phyloP scores from a whole-genome alignment of 2,329 filamentous ascomycete species.

The Pleurostoma richardsiae region DNA sequence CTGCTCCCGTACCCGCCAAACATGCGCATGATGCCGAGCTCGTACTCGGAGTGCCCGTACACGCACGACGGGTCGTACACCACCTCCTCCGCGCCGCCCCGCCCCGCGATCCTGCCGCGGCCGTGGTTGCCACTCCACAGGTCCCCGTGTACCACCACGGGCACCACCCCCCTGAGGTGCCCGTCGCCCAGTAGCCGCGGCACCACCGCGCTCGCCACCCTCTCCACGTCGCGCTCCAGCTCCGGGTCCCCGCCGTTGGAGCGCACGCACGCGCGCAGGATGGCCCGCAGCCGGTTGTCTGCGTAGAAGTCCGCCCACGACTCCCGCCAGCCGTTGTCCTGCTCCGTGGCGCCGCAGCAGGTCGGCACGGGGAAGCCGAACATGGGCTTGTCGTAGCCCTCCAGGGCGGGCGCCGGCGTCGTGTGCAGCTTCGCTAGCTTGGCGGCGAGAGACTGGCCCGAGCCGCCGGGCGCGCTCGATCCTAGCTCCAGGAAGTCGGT shows the following conservation, averaged over 20 bases:
- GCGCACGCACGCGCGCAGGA: conserved; percentile 52
- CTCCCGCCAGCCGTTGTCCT: conserved; percentile 68
- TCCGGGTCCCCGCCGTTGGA: conserved; percentile 62
- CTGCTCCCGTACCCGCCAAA: conserved; percentile 76
- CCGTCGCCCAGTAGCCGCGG: conserved; percentile 68
- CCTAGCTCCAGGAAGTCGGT: conserved; percentile 77
- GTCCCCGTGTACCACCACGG: conserved; percentile 85
- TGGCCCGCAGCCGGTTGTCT: conserved; percentile 63
- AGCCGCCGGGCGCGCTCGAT: conserved; percentile 31
- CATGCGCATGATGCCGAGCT: conserved; percentile 93
- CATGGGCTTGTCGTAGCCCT: conserved; percentile 51
- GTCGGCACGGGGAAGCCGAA: conserved; percentile 85
- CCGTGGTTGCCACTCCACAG: conserved; percentile 88
- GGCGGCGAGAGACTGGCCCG: conserved; percentile 57
- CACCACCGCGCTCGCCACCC: conserved; percentile 60
- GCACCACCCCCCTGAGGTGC: conserved; percentile 60
- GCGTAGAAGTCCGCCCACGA: conserved; percentile 87
- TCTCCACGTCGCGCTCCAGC: conserved; percentile 59
- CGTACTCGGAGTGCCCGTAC: conserved; percentile 86
- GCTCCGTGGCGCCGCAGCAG: conserved; percentile 79
- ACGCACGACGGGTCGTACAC: conserved; percentile 78
- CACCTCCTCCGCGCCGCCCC: conserved; percentile 60
- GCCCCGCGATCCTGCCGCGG: conserved; percentile 52
- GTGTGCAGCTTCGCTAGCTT: conserved; percentile 78
- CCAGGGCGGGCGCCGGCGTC: conserved; percentile 62